Evolutionary conservation across 805 yeast genomes (phyloP), one percentile per base, ranked within the genome.

Genomic region (Metschnikowia continentalis): DNA sequence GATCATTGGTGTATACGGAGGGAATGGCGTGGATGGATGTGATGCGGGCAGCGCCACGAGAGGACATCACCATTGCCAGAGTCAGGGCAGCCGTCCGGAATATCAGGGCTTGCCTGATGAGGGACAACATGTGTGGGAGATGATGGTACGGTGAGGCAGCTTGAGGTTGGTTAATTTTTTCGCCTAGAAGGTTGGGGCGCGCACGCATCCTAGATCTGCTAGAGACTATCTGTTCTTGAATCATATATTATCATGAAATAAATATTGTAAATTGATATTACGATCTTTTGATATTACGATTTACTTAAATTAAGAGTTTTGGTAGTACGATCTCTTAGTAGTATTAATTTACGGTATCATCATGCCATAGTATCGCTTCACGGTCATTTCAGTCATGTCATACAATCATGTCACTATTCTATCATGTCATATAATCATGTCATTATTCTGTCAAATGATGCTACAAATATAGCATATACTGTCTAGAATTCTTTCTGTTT

Each of bases 11-110:
- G 52, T 67, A 70, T 13, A 76, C 63, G 48, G 69, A 69, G 20
- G 86, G 81, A 42, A 81, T 68, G 32, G 83, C 75, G 54, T 73
- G 76, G 19, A 81, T 76, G 2, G 85, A 74, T 6, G 79, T 66
- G 58, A 77, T 64, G 45, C 76, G 71, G 5, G 81, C 80, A 32
- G 64, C 75, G 53, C 63, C 66, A 63, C 73, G 53, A 20, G 48
- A 42, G 35, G 53, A 48, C 35, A 32, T 22, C 35, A 49, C 54
- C 15, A 51, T 35, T 26, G 38, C 41, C 22, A 37, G 50, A n/a
- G 48, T 42, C 39, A 35, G 14, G 15, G 47, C 32, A 7, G 46
- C 53, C 32, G 14, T 30, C 38, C 46, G 46, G 30, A 42, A 17
- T 22, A 33, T 45, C 51, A 30, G 50, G 36, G 51, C 43, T 20